A percentile compares a stretch with the other conserved stretches of the same genome.
These are phyloP conservation scores for Russula earlei DNA, from an alignment of 768 basidiomycete genomes.

Conservation along the genomic window DNA sequence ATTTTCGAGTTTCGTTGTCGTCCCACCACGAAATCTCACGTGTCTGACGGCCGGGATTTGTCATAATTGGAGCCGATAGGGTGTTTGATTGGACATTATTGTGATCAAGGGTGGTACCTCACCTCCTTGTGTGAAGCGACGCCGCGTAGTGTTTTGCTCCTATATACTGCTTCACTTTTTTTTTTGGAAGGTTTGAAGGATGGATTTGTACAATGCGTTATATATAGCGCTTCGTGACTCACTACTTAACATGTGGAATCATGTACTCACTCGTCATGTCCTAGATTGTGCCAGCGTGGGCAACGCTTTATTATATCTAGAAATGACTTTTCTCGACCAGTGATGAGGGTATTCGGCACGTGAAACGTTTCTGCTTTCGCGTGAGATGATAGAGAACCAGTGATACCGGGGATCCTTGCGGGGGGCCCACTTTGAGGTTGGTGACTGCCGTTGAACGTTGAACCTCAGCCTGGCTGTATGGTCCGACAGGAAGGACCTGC, in stretches of 20 bases:
- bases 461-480: too few species aligned
- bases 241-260: conserved; percentile 12
- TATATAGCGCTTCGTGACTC: background rate
- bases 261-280: conserved; percentile 12
- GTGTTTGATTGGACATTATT: too few species aligned
- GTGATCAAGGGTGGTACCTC: too few species aligned
- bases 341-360: too few species aligned
- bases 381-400: too few species aligned
- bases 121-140: background rate
- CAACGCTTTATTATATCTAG: background rate
- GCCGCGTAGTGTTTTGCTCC: background rate
- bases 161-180: conserved; percentile 8
- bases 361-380: too few species aligned
- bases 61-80: background rate
- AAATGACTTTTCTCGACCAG: too few species aligned
- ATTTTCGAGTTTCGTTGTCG: conserved; percentile 10
- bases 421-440: too few species aligned
- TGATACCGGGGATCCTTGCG: too few species aligned
- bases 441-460: too few species aligned
- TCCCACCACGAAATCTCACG: conserved; percentile 8
- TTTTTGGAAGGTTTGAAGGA: conserved; percentile 13
- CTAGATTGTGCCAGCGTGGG: background rate
- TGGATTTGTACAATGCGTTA: conserved; percentile 7
- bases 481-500: too few species aligned
- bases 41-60: background rate